Evolutionary conservation across 768 basidiomycete species (phyloP), one percentile per base, ranked within the genome.

Genomic region (Tricholoma matsutake): DNA sequence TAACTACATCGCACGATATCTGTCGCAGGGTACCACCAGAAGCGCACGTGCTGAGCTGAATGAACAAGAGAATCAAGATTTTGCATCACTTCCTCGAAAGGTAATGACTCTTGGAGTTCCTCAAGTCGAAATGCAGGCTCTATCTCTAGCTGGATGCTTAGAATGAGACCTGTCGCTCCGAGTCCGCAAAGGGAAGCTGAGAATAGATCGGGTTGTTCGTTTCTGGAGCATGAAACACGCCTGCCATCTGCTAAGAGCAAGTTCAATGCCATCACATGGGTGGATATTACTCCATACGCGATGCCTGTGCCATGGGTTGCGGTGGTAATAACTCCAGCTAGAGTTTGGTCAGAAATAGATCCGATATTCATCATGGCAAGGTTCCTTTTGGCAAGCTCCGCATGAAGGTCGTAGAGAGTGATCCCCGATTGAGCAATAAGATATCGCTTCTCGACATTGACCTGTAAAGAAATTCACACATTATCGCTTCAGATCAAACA

Each of bases 251-350:
- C 89, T 13, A 92, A 78, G 35, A 97, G 79, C 53, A 98, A 69
- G 6, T 86, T 84, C 63, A 98, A 76, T 4, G 89, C 85, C 66
- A 84, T 79, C 57, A 94, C 93, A 64, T 89, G 84, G 18, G 87
- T 88, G 10, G 94, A 93, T 64, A 98, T 84, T 63, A 93, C 91
- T 57, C 86, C 85, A 75, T 83, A 96, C 47, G 75, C 69, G 61
- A 90, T 79, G 43, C 97, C 96, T 11, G 92, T 88, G 56, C 96
- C 97, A 79, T 99, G 97, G 0, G 96, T 96, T 7, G 94, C 94
- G 63, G 97, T 99, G 13, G 94, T 88, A 68, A 98, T 81, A 67
- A 95, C 85, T 47, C 97, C 97, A 28, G 86, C 96, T 64, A 99
- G 81, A 3, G 94, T 93, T 73, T 98, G 96, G 72, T 97, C 95